A percentile compares a stretch with the other conserved stretches of the same genome.
Evolutionary conservation across 306 rosid genomes (phyloP).

Genomic region (Fagus crenata): DNA sequence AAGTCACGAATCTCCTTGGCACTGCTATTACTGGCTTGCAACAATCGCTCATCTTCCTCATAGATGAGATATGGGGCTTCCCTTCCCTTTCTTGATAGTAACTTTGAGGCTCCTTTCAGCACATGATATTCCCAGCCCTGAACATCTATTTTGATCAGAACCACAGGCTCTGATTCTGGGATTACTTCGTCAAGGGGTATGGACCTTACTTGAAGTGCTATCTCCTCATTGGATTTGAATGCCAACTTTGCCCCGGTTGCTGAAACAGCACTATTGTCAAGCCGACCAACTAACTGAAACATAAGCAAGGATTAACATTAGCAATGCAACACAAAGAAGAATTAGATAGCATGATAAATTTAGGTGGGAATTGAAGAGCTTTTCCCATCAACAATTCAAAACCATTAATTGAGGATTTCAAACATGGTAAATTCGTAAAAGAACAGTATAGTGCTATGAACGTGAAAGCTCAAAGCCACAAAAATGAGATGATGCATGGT

Average conservation of each 20-base stretch:
- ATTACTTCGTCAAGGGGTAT: constrained; percentile 81
- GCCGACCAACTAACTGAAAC: constrained; percentile 83
- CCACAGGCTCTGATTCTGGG: constrained; percentile 63
- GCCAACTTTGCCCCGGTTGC: constrained; percentile 95
- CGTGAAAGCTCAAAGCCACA: no score
- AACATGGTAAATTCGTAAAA: background rate
- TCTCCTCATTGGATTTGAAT: constrained; percentile 86
- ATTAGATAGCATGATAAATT: background rate
- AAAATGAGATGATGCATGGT: no score
- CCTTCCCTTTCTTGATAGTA: constrained; percentile 72
- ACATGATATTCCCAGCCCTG: constrained; percentile 99
- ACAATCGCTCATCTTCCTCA: constrained; percentile 88
- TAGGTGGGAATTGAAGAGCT: background rate
- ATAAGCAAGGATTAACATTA: constrained; percentile 21
- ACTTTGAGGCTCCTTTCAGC: constrained; percentile 79
- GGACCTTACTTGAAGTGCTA: constrained; percentile 76
- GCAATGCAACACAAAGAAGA: constrained; percentile 25
- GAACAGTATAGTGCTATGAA: background rate
- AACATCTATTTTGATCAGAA: constrained; percentile 86
- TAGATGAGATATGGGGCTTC: constrained; percentile 95
- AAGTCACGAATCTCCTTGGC: constrained; percentile 73
- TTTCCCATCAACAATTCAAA: background rate
- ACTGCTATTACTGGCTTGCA: constrained; percentile 88
- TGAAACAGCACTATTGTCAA: constrained; percentile 97
- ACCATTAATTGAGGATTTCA: background rate